Percentiles rank a stretch among this genome's conserved stretches.
Evolutionary conservation across 495 filamentous ascomycete genomes (phyloP).

Genomic region (Tuber borchii): DNA sequence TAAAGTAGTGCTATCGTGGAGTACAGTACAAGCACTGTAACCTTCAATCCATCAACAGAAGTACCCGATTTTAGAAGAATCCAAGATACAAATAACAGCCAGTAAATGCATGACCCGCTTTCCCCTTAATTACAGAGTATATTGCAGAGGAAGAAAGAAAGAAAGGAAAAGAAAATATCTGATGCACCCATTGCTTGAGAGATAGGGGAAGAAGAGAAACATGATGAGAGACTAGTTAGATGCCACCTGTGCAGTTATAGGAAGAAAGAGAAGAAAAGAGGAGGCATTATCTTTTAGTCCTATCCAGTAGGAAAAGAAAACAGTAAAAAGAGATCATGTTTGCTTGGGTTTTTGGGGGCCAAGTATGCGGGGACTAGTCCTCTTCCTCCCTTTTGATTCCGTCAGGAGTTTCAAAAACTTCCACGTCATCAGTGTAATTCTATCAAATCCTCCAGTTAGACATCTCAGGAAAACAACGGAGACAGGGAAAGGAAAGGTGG

Average conservation of each 20-base stretch:
- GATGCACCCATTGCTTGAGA: too few species aligned
- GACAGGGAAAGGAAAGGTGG: neutral
- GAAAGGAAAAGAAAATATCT: neutral
- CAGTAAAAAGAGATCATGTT: neutral
- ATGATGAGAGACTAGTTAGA: neutral
- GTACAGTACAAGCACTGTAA: neutral
- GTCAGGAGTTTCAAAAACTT: neutral
- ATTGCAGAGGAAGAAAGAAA: neutral
- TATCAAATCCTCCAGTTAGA: neutral
- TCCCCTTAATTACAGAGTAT: neutral
- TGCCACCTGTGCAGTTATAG: too few species aligned
- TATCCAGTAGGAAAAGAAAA: neutral
- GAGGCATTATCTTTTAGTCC: neutral
- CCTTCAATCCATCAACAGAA: neutral
- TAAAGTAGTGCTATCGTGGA: neutral
- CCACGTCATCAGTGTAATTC: neutral
- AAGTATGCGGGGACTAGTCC: neutral
- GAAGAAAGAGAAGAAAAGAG: too few species aligned
- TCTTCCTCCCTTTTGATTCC: neutral
- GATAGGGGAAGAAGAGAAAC: neutral
- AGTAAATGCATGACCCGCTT: neutral
- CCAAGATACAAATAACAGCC: neutral
- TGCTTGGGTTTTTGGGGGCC: neutral
- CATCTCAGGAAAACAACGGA: neutral
- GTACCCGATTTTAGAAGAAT: neutral